Conservation (phyloP, 495 filamentous ascomycete species). For the Penicillium chermesinum region DNA sequence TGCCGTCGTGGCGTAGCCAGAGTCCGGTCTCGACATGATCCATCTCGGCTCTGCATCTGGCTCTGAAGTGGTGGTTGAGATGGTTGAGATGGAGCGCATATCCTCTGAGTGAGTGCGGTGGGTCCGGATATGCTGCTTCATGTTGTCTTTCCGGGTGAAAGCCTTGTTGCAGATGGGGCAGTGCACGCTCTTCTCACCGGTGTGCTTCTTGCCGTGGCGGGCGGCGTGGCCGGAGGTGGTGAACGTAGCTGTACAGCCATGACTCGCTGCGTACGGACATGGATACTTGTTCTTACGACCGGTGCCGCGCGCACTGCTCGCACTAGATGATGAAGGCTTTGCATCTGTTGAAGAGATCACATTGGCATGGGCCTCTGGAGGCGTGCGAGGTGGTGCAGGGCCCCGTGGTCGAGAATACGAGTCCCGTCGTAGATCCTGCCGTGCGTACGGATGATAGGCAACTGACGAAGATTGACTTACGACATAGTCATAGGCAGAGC, state of each 20-base stretch:
- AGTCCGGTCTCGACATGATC: slow-evolving; percentile 10
- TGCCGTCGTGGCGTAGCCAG: slow-evolving; percentile 8
- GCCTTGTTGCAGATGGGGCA: slow-evolving; percentile 90
- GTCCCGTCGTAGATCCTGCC: slow-evolving; percentile 21
- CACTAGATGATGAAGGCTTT: slow-evolving; percentile 12
- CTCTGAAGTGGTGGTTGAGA: slow-evolving; percentile 13
- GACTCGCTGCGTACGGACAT: slow-evolving; percentile 54
- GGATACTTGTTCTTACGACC: slow-evolving; percentile 51
- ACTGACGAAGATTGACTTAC: slow-evolving; percentile 23
- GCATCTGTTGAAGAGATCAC: slow-evolving; percentile 21
- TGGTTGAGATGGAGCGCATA: slow-evolving; percentile 17
- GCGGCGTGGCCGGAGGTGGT: slow-evolving; percentile 95
- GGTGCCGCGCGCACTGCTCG: slow-evolving; percentile 7
- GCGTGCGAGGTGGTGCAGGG: slow-evolving; percentile 18
- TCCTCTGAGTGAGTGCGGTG: slow-evolving; percentile 51
- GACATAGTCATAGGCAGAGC: slow-evolving; percentile 35
- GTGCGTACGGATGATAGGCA: slow-evolving; percentile 24
- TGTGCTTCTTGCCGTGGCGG: slow-evolving; percentile 95
- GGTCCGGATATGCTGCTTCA: slow-evolving; percentile 95
- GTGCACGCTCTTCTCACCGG: slow-evolving; percentile 85
- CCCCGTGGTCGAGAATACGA: slow-evolving; percentile 15
- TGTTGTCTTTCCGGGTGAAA: slow-evolving; percentile 95
- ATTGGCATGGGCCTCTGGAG: slow-evolving; percentile 25
- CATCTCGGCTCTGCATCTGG: slow-evolving; percentile 23
- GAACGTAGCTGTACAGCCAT: slow-evolving; percentile 75